Evolutionary conservation across 257 asterid genomes (phyloP), one percentile per base, ranked within the genome.

Genomic region (Thymus mandschuricus): DNA sequence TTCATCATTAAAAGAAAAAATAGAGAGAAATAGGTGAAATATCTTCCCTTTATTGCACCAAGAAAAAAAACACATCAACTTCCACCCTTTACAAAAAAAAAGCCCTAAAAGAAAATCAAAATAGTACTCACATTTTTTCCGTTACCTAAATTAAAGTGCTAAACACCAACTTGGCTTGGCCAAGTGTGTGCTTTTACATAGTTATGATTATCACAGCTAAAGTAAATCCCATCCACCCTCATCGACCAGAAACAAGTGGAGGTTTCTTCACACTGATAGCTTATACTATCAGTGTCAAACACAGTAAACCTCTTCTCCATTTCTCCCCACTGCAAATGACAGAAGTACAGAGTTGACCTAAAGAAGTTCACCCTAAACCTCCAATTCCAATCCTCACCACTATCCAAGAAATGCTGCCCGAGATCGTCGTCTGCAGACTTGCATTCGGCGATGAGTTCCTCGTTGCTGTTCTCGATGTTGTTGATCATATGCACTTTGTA

Each of bases 361-460:
- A 82, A 64, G 56, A 82, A 66, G 73, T 80, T 80, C 29, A 85
- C 80, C 66, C 78, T 75, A 34, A 82, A 81, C n/a, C 66, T 68
- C 88, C 88, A 82, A 44, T 60, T 56, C 80, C 78, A 80, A 8
- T 76, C 82, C 1, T 72, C 81, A 1, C 73, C 82, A 51, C 46
- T 64, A 11, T 60, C 75, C 75, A 85, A 56, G 64, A 28, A 75
- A 75, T 69, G 84, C 55, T 72, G 69, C 5, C 86, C 87, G 0
- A 85, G 80, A 72, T 85, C 89, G 56, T 85, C 74, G 8, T 85
- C 82, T 29, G 57, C 80, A 0, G 89, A 85, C 70, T 72, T 52
- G 64, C 89, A 85, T 55, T 58, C 51, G 46, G 76, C 76, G 10
- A 40, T 12, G 52, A 85, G 1, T 28, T 66, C 66, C 0, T 74